Evolutionary conservation across 2,329 filamentous ascomycete species (phyloP), one percentile per base, ranked within the genome.

Genomic region (Fusarium fujikuroi): DNA sequence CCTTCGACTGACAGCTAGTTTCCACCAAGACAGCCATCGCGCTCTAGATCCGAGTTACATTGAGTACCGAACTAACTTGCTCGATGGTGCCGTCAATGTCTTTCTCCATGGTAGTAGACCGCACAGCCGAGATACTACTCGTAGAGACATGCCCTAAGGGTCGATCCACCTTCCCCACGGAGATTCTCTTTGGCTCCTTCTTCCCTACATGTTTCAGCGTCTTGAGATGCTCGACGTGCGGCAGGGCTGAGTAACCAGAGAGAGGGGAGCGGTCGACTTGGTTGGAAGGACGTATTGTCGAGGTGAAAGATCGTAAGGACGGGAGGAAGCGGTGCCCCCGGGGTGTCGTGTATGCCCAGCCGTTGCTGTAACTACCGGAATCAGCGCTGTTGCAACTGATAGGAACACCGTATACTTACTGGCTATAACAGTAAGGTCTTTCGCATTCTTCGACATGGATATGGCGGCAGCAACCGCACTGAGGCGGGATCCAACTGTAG

Each of bases 281-380:
- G 4, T 2, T 4, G 21, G 47, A 34, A 23, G 5, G 14, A 11
- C 21, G 30, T 7, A 5, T 34, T 8, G 11, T 19, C n/a, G 16
- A 23, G 11, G 47, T 1, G 16, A 19, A 1, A 34, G 47, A n/a
- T 50, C 47, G 30, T 4, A 15, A 19, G 21, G 3, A 23, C 14
- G 21, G 5, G 30, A 21, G 28, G 3, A 7, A 7, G 8, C 16
- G 21, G 15, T n/a, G 12, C 10, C 21, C 14, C 6, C 2, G 3
- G 11, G 7, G n/a, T 4, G 21, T 23, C 2, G 47, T 14, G 8
- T 15, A 19, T 50, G 21, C 4, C 11, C 8, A 14, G 30, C 21
- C 8, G 21, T 34, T 34, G 21, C 5, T 23, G 21, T 19, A 23
- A 23, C 5, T 15, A 19, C n/a, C 5, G 5, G 19, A 11, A 30